Evolutionary conservation across 768 basidiomycete species (phyloP), one percentile per base, ranked within the genome.

Genomic region (Trametes cingulata): DNA sequence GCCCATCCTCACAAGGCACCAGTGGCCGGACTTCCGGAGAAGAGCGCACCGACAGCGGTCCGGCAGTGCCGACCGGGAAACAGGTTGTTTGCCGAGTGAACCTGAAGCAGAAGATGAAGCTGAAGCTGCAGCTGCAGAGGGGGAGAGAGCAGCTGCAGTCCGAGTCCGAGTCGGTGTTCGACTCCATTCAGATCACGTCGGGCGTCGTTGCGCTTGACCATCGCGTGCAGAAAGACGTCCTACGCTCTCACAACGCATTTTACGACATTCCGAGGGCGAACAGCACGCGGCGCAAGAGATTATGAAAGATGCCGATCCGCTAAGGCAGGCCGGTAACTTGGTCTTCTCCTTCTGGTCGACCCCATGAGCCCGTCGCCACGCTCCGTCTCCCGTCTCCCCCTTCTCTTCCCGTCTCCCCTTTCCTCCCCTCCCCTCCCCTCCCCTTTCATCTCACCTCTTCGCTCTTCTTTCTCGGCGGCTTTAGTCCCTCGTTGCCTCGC

Each of bases 221-320:
- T 33, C 29, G 29, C 29, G 29, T 33, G 6, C 29, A 33, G 29
- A 56, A 91, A 77, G 72, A 90, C 91, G 2, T 85, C 83, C 63
- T 90, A 80, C 17, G 86, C 81, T 20, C 76, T 78, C 45, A 77
- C 73, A 83, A 85, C 85, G 14, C 27, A 5, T 24, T 6, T 24
- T 45, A 22, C 43, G 20, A 45, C 19, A 22, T 22, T 13, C 22
- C 22, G 22, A 45, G 43, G 13, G 22, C 43, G 22, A 8, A 20
- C 15, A 15, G 2, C 43, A 24, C 3, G 20, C 43, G 43, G 43
- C 20, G 19, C 2, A 45, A 15, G 22, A 45, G 43, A 45, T 45
- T 10, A 25, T 24, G 43, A 45, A 25, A 45, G 43, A 45, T 45
- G 43, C 43, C 43, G 43, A 45, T 24, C 43, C 43, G 43, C 43